Percentiles rank a stretch among this genome's conserved stretches.
Evolutionary conservation across 371 early-diverging fungal species (phyloP).

Genomic region (Funneliformis caledonium): DNA sequence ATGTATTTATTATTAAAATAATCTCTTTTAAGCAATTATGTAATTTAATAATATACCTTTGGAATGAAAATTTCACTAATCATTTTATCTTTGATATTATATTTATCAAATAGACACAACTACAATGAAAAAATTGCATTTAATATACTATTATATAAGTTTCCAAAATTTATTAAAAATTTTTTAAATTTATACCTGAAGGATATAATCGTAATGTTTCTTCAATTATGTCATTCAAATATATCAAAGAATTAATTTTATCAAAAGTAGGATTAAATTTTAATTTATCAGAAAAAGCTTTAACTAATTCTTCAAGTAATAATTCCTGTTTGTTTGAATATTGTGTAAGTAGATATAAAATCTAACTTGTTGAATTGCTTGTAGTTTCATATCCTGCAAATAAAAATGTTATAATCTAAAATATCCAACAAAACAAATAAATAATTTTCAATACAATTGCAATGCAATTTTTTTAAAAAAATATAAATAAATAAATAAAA

Average conservation of each 20-base stretch:
- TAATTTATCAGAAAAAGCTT: too few species aligned
- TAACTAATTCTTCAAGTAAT: too few species aligned
- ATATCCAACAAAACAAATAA: background rate
- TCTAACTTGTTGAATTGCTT: conserved; percentile 50
- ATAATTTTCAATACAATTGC: background rate
- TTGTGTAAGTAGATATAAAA: conserved; percentile 36
- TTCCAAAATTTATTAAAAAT: background rate
- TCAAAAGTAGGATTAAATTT: conserved; percentile 5
- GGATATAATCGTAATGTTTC: background rate
- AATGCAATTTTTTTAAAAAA: background rate
- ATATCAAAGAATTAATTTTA: conserved; percentile 3
- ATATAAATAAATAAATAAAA: too few species aligned
- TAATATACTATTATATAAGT: background rate
- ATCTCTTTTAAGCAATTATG: too few species aligned
- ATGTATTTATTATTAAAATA: background rate
- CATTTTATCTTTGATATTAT: background rate
- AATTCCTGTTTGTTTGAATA: background rate
- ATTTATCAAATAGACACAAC: background rate
- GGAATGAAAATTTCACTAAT: conserved; percentile 1
- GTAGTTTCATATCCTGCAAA: too few species aligned
- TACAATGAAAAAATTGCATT: too few species aligned
- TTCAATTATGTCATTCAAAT: too few species aligned
- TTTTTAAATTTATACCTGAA: background rate
- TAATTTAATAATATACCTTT: background rate
- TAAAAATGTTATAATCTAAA: conserved; percentile 47